These are phyloP conservation scores for Byssoonygena ceratinophila DNA, from an alignment of 2,329 filamentous ascomycete species.

Conservation along the genomic window DNA sequence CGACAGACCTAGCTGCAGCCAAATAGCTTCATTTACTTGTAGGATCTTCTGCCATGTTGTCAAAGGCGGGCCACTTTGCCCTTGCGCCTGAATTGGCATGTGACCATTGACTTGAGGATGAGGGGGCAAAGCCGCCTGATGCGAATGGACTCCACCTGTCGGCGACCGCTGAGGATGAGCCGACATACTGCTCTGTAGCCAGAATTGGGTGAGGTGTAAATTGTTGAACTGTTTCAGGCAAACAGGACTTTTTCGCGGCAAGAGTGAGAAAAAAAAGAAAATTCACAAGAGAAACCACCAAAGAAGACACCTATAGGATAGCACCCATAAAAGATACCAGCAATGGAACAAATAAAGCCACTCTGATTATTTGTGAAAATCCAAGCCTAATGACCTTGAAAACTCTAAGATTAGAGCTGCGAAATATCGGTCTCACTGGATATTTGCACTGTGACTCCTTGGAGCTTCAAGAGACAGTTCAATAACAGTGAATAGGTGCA, in stretches of 20 bases:
- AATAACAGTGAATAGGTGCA: neutral
- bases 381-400: neutral
- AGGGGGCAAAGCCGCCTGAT: slow-evolving; percentile 55
- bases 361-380: neutral
- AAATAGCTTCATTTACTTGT: slow-evolving; percentile 73
- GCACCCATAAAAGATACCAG: neutral
- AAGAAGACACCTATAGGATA: neutral
- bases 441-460: no score
- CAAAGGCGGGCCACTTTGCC: slow-evolving; percentile 44
- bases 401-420: neutral
- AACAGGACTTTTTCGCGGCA: neutral
- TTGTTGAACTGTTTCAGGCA: neutral
- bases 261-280: neutral
- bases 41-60: slow-evolving; percentile 64
- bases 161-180: slow-evolving; percentile 73
- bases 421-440: neutral
- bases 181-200: slow-evolving; percentile 40
- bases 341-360: neutral
- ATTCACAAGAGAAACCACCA: neutral
- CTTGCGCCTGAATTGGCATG: slow-evolving; percentile 24
- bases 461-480: neutral
- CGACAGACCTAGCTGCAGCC: slow-evolving; percentile 78
- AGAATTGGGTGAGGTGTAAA: neutral
- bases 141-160: slow-evolving; percentile 59
- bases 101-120: slow-evolving; percentile 46